Base-by-base conservation (phyloP, 2,329 filamentous ascomycete genomes). In the Colletotrichum viniferum region DNA sequence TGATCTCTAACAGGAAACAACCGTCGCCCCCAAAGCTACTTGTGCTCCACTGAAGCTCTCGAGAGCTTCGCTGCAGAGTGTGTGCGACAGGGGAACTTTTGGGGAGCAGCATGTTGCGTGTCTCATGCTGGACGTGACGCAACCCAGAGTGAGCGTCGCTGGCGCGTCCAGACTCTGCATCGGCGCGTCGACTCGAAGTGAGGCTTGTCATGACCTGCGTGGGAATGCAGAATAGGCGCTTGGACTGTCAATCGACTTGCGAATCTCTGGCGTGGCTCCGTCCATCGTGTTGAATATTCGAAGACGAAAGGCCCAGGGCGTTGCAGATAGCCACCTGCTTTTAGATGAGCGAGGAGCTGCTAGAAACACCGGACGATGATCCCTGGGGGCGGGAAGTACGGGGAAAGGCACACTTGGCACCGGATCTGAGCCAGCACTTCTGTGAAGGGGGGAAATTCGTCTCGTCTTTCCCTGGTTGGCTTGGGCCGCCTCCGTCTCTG, bases 31-130 rank as follows among this genome's bases (percentile, higher is more conserved):
- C 18, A 62, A 43, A 8, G 43, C 3, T 56, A 64, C 55, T 56
- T 69, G 21, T 21, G 26, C 38, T 28, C 56, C 56, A 75, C 28
- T 24, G 32, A 34, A 75, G 73, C 73, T 75, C 63, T 62, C 34
- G 48, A 58, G 73, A 73, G 63, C 43, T 68, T 75, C 73, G 56
- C 52, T 73, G 69, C 63, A 60, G 30, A 70, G 64, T 7, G 21
- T 30, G 21, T 12, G 38, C 30, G n/a, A 32, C 38, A 64, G 36
- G 55, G 32, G 64, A 62, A 61, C 28, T 32, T 52, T 52, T 52
- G 43, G 43, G 10, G 43, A 52, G 43, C 43, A 52, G n/a, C 58
- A n/a, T n/a, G 34, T 30, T 28, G 24, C 32, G 48, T 38, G 61
- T 71, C 48, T 68, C 21, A 56, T 28, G 52, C 63, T 13, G 38